Conservation (phyloP, 495 filamentous ascomycete species). For the Umbilicaria muhlenbergii region DNA sequence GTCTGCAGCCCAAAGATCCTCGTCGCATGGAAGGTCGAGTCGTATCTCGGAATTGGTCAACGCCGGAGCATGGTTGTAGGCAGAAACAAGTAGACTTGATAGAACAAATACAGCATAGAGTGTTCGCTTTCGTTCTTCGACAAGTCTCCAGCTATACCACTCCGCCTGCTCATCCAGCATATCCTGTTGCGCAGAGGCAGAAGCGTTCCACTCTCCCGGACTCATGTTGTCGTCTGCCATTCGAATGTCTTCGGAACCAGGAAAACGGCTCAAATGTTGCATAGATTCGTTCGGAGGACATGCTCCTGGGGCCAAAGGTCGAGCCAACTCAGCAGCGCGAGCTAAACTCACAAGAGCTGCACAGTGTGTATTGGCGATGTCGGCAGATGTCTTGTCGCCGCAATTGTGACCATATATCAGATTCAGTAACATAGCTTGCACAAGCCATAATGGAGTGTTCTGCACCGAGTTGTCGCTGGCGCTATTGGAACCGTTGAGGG, state of each 20-base stretch:
- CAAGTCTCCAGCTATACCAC: constrained; percentile 78
- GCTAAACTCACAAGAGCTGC: constrained; percentile 83
- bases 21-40: constrained; percentile 84
- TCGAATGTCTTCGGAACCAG: constrained; percentile 1
- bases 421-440: constrained; percentile 97
- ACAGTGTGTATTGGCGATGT: constrained; percentile 85
- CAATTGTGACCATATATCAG: constrained; percentile 94
- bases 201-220: constrained; percentile 8
- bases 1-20: constrained; percentile 80
- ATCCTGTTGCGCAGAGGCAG: constrained; percentile 16
- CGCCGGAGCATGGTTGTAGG: constrained; percentile 81
- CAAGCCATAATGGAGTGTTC: constrained; percentile 82
- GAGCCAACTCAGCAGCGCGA: constrained; percentile 63
- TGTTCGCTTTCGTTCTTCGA: constrained; percentile 87
- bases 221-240: constrained; percentile 15
- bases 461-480: constrained; percentile 52
- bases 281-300: not conserved
- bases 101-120: constrained; percentile 82
- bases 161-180: constrained; percentile 59
- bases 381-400: constrained; percentile 75
- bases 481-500: constrained; percentile 45
- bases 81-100: constrained; percentile 79
- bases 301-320: constrained; percentile 18
- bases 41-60: constrained; percentile 90
- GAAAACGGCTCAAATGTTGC: constrained; percentile 4